Base-by-base conservation (phyloP, 345 rosid species). In the Camelina neglecta region DNA sequence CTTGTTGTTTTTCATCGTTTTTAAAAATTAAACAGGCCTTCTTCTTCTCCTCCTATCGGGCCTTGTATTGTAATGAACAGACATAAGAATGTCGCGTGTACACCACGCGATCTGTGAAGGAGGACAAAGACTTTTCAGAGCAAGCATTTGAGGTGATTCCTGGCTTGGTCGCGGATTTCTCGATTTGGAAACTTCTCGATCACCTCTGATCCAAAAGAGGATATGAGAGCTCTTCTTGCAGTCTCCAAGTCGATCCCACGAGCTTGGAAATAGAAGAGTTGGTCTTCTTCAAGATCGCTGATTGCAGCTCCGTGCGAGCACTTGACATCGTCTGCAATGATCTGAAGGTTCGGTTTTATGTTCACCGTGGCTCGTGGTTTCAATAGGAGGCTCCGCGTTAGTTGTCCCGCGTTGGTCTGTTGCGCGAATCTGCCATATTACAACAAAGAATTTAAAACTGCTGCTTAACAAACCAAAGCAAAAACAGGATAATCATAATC, bases 271-370 rank as follows among this genome's bases (percentile, higher is more conserved):
- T 95, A 95, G 85, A 95, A 95, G 38, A 92, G 84, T 50, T 90
- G 97, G 80, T 88, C 84, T 53, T 90, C 93, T 77, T 95, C 99
- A 0, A 92, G 84, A 82, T 92, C 97, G 26, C 96, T 89, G 60
- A 89, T 90, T 0, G 99, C 99, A 80, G 98, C 98, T 76, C 98
- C 99, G 13, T 95, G 98, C 8, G 98, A 90, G 83, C 98, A 95
- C 77, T 89, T 92, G 11, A 95, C 98, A 48, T 92, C 93, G 9
- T 95, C 90, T 0, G 99, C 97, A 65, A 95, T 85, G 53, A 90
- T 95, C 85, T 95, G 97, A 67, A 95, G 94, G 72, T 95, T 95
- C 44, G 98, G 99, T 79, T 95, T 95, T 16, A 95, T 67, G 73
- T 92, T 95, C 62, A 89, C 96, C 0, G 99, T 89, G 4, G 97